Percentiles rank a stretch among this genome's conserved stretches.
These are phyloP conservation scores for Diaporthe destruens DNA, from an alignment of 2,329 filamentous ascomycete species.

Conservation along the genomic window DNA sequence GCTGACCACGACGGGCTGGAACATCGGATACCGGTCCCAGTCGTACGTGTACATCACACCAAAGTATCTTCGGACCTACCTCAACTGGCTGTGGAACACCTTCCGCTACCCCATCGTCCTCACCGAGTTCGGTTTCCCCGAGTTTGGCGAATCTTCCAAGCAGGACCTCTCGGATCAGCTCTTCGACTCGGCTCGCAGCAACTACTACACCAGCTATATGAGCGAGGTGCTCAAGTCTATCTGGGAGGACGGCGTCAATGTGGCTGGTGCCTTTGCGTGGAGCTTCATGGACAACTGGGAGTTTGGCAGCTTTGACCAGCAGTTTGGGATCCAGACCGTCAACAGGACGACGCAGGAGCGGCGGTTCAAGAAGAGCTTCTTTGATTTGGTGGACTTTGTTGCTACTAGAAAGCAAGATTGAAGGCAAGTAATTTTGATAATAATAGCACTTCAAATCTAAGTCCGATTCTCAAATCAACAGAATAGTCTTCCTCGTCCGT, in stretches of 20 bases:
- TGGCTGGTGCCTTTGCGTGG: constrained; percentile 68
- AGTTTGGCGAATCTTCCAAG: constrained; percentile 60
- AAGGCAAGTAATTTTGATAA: no score
- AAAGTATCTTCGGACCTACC: constrained; percentile 66
- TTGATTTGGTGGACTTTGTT: constrained; percentile 68
- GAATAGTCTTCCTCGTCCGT: accelerated
- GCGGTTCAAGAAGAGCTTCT: constrained; percentile 69
- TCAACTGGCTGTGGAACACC: constrained; percentile 71
- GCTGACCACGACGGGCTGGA: constrained; percentile 65
- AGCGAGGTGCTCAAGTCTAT: constrained; percentile 67
- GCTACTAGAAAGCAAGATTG: neutral
- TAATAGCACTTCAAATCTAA: neutral
- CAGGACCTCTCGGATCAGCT: constrained; percentile 61
- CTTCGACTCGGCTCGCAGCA: constrained; percentile 64
- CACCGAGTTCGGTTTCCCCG: constrained; percentile 70
- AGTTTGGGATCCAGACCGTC: constrained; percentile 69
- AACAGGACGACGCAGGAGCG: constrained; percentile 65
- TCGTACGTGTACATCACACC: constrained; percentile 71
- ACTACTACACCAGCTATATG: constrained; percentile 68
- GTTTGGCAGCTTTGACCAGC: constrained; percentile 58
- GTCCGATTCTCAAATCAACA: neutral
- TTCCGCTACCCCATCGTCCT: constrained; percentile 63
- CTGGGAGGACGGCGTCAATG: constrained; percentile 67
- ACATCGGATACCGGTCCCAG: constrained; percentile 68
- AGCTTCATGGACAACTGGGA: constrained; percentile 66